phyloP scores from a whole-genome alignment of 441 rosid genomes.

The Corymbia citriodora region DNA sequence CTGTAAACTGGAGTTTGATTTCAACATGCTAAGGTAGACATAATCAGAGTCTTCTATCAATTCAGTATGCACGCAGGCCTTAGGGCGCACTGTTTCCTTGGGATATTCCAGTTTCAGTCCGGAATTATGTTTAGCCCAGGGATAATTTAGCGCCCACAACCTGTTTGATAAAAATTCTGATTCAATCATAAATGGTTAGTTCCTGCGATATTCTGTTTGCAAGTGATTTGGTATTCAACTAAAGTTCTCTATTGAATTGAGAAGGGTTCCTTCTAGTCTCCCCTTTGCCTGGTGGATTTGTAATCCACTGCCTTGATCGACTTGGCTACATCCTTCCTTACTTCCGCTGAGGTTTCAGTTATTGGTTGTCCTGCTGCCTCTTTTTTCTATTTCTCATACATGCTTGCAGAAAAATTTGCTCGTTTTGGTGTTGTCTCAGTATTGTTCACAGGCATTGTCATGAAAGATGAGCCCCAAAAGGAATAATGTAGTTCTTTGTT shows the following conservation, averaged over 20 bases:
- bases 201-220: accelerated
- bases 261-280: background rate
- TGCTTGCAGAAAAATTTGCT: background rate
- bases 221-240: background rate
- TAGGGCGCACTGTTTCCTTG: background rate
- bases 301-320: background rate
- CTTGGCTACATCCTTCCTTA: background rate
- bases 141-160: background rate
- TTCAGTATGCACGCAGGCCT: background rate
- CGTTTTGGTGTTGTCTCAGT: background rate
- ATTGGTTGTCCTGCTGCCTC: background rate
- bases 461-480: background rate
- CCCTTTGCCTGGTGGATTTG: background rate
- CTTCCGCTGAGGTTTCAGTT: background rate
- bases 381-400: background rate
- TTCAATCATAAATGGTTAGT: background rate
- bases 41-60: background rate
- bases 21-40: background rate
- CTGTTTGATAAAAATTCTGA: background rate
- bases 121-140: background rate
- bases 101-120: background rate
- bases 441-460: background rate
- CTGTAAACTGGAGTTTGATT: background rate
- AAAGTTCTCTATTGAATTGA: background rate
- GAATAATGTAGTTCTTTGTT: background rate